Conservation (phyloP, 805 yeast species). For the Yamadazyma olivae region DNA sequence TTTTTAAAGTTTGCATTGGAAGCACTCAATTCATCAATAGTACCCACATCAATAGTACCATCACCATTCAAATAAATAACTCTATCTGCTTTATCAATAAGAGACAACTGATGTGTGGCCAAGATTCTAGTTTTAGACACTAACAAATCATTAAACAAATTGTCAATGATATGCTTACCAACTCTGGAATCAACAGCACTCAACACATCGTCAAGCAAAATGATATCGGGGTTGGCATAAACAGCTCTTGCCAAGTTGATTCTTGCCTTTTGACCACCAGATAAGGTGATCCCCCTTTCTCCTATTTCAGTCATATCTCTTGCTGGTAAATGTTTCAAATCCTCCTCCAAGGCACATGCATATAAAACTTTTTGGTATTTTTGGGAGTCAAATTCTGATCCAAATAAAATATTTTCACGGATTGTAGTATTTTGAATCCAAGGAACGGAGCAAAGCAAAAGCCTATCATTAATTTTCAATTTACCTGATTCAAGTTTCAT, state of each 20-base stretch:
- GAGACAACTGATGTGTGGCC: slow-evolving; percentile 43
- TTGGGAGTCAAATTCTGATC: slow-evolving; percentile 25
- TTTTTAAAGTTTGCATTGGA: slow-evolving; percentile 47
- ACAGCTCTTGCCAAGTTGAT: slow-evolving; percentile 43
- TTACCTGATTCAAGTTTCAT: slow-evolving; percentile 30
- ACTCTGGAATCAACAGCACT: slow-evolving; percentile 44
- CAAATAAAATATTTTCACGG: slow-evolving; percentile 38
- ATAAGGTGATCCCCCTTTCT: slow-evolving; percentile 42
- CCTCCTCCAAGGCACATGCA: slow-evolving; percentile 42
- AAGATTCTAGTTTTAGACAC: slow-evolving; percentile 32
- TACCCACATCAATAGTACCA: slow-evolving; percentile 40
- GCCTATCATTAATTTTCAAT: slow-evolving; percentile 23
- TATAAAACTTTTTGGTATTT: slow-evolving; percentile 26
- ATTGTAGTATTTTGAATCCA: slow-evolving; percentile 46
- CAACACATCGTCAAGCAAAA: slow-evolving; percentile 43
- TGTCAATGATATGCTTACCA: slow-evolving; percentile 37
- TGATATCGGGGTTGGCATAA: slow-evolving; percentile 29
- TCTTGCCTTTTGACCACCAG: slow-evolving; percentile 47
- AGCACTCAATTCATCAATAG: slow-evolving; percentile 24
- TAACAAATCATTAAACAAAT: slow-evolving; percentile 33
- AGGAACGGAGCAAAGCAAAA: slow-evolving; percentile 34
- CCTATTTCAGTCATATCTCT: slow-evolving; percentile 43
- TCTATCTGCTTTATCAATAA: slow-evolving; percentile 36
- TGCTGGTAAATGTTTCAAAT: slow-evolving; percentile 31
- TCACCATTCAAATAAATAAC: slow-evolving; percentile 39